Evolutionary conservation across 495 filamentous ascomycete genomes (phyloP), one percentile per base, ranked within the genome.

Genomic region (Paragyromitra xinjiangensis): DNA sequence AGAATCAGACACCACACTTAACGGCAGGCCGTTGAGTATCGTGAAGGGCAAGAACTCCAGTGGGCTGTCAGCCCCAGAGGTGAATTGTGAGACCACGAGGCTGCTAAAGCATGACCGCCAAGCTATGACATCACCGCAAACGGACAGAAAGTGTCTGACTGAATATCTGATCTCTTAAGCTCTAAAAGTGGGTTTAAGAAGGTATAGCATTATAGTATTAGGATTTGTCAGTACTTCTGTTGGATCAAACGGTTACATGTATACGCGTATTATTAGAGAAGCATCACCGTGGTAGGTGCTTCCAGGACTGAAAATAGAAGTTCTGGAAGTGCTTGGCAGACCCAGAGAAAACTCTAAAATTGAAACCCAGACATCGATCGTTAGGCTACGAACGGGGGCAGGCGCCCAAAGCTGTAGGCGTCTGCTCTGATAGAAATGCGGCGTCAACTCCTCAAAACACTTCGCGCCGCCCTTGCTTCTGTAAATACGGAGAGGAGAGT

Each of bases 271-370:
- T 29, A 5, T 68, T 3, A 48, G 11, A 7, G 0, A 1, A 39
- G 6, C 29, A 37, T 8, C 14, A 29, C 7, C 19, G 50, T 53
- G n/a, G 19, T 6, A 22, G n/a, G 50, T 8, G 29, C 37, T 59
- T 12, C 19, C 9, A 69, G 37, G 50, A 40, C 19, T 12, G 16
- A 40, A 16, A 40, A 39, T 24, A 50, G 56, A 45, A 69, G 56
- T 70, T 61, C 68, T 50, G 16, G 42, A 71, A 61, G 40, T 5
- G 24, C 68, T 71, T 69, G 67, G 67, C 40, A n/a, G 8, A 9
- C 2, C 19, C 12, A 29, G 24, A 51, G 29, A 53, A 69, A 61
- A 42, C 19, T 44, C 39, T 58, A 69, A 71, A 24, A 22, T 22
- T 11, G 8, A 37, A 26, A 19, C 6, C 6, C 58, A 40, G 29